Percentiles rank a stretch among this genome's conserved stretches.
Conservation (phyloP, 2,329 filamentous ascomycete genomes). For the Calonectria fujianensis region DNA sequence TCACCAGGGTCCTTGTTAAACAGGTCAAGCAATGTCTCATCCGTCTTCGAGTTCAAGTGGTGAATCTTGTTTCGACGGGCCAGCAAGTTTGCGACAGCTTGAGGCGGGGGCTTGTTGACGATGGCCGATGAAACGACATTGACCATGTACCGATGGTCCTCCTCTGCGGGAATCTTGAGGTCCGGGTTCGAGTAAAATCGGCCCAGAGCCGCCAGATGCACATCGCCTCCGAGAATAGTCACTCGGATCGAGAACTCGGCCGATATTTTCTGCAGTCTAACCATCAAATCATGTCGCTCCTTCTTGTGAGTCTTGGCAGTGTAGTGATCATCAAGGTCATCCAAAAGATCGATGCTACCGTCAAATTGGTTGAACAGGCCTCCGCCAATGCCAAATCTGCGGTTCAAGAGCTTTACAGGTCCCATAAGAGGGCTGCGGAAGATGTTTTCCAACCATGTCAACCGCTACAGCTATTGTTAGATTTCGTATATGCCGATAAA, state of each 20-base stretch:
- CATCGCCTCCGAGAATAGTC: conserved; percentile 95
- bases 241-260: conserved; percentile 91
- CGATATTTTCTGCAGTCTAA: conserved; percentile 88
- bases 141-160: conserved; percentile 94
- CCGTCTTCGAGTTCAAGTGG: conserved; percentile 82
- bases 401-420: conserved; percentile 91
- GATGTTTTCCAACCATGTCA: conserved; percentile 98
- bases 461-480: conserved; percentile 69
- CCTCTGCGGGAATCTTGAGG: conserved; percentile 83
- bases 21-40: conserved; percentile 94
- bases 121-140: conserved; percentile 97
- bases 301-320: conserved; percentile 93
- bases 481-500: not conserved
- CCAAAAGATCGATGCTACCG: conserved; percentile 92
- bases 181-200: conserved; percentile 95
- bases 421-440: conserved; percentile 90
- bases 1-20: conserved; percentile 92
- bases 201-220: conserved; percentile 92
- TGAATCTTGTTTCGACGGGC: conserved; percentile 91
- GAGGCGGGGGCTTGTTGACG: conserved; percentile 93
- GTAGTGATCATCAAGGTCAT: conserved; percentile 97
- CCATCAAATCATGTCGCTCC: conserved; percentile 86
- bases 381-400: conserved; percentile 89
- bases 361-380: conserved; percentile 96
- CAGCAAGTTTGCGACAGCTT: conserved; percentile 90